Evolutionary conservation across 2,329 filamentous ascomycete species (phyloP).

Genomic region (Cordyceps pruinosa): DNA sequence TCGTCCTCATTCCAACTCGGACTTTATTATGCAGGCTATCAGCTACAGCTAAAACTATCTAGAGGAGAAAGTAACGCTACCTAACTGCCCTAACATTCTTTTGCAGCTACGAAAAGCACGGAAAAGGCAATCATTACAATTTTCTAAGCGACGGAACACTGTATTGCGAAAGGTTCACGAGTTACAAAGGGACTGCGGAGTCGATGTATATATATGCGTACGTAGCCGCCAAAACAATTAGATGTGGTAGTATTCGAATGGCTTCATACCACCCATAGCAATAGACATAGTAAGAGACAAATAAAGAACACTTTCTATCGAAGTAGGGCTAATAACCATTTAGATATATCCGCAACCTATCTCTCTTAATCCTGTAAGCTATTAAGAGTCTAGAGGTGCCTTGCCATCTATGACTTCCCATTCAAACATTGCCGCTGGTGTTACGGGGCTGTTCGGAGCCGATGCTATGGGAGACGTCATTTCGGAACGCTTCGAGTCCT

Average conservation of each 20-base stretch:
- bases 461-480: background rate
- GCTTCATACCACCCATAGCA: slow-evolving; percentile 3
- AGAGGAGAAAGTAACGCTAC: too few relatives aligned
- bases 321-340: background rate
- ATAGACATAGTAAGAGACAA: background rate
- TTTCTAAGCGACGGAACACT: slow-evolving; percentile 13
- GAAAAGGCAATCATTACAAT: slow-evolving; percentile 5
- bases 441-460: background rate
- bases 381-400: background rate
- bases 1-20: too few relatives aligned
- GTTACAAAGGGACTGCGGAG: slow-evolving; percentile 8
- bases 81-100: too few relatives aligned
- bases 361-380: background rate
- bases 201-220: slow-evolving; percentile 12
- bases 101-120: background rate
- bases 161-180: slow-evolving; percentile 13
- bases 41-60: too few relatives aligned
- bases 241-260: slow-evolving; percentile 13
- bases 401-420: background rate
- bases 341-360: background rate
- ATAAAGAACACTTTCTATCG: background rate
- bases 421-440: background rate
- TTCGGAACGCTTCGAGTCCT: too few relatives aligned
- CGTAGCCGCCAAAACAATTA: slow-evolving; percentile 13
- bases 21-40: too few relatives aligned